Evolutionary conservation across 2,329 filamentous ascomycete genomes (phyloP), one percentile per base, ranked within the genome.

Genomic region (Coniochaeta pulveracea): DNA sequence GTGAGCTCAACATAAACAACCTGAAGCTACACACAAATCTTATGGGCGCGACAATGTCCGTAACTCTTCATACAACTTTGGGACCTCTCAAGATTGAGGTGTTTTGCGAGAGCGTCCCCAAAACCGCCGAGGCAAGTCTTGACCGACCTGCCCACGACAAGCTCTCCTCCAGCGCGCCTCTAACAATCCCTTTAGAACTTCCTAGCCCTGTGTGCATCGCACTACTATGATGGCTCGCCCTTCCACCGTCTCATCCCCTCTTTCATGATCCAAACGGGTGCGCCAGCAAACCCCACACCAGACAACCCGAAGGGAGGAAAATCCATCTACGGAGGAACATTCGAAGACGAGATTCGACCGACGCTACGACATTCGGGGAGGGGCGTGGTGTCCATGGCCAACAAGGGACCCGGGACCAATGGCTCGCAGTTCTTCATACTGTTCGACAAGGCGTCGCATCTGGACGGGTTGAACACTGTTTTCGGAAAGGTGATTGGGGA

Each of bases 71-170:
- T 58, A 98, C 91, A 32, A 84, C 78, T 33, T 71, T 81, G 34
- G 91, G 91, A 52, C 80, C 91, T 58, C 70, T 98, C 54, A 98
- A 96, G 63, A 74, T 96, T 47, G 91, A 96, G 58, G 67, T 98
- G 44, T 96, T 95, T 63, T 96, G 89, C 64, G 85, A 95, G 56
- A 80, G 83, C 46, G 85, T 93, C 19, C 91, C 91, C 41, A 88
- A 89, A 56, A 94, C 91, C 1, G 81, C 86, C 41, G 84, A 94
- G 62, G 80, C 80, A 61, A 36, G 61, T 46, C 23, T 26, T 27
- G 18, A 5, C 27, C 10, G 26, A 14, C 10, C 24, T 22, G 10
- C 21, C 35, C 17, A 32, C 23, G n/a, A n/a, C n/a, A n/a, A n/a
- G n/a, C 15, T 10, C 9, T 6, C 14, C 9, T 34, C 19, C 17